phyloP scores from a whole-genome alignment of 495 filamentous ascomycete species.

The Annulohypoxylon bovei region DNA sequence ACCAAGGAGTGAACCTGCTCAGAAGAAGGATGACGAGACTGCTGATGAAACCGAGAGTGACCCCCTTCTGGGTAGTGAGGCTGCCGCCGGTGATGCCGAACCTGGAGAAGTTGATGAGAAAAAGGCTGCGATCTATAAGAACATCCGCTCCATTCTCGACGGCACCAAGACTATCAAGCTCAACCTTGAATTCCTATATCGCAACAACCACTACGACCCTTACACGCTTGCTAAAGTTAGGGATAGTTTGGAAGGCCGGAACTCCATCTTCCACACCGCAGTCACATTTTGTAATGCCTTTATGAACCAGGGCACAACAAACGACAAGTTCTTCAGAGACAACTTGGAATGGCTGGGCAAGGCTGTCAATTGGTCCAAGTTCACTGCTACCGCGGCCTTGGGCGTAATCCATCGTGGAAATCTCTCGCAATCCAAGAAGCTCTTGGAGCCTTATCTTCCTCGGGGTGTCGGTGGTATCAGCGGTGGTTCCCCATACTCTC shows the following conservation, averaged over 20 bases:
- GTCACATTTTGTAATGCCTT: constrained; percentile 98
- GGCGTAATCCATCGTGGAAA: constrained; percentile 98
- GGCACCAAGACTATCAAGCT: constrained; percentile 92
- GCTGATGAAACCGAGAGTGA: constrained; percentile 60
- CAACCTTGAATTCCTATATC: constrained; percentile 94
- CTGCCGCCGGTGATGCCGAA: constrained; percentile 42
- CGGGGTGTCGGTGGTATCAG: constrained; percentile 70
- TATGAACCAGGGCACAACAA: constrained; percentile 99
- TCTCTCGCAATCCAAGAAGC: constrained; percentile 87
- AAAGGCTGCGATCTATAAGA: constrained; percentile 70
- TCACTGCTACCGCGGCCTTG: constrained; percentile 95
- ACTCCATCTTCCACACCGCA: constrained; percentile 97
- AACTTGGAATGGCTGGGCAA: constrained; percentile 99
- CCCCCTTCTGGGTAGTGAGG: constrained; percentile 51
- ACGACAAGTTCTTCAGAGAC: constrained; percentile 96
- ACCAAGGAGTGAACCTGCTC: constrained; percentile 64
- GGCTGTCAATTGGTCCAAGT: constrained; percentile 99
- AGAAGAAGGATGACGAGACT: constrained; percentile 60
- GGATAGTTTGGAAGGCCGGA: constrained; percentile 92
- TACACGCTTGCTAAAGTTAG: constrained; percentile 94
- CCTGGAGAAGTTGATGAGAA: constrained; percentile 58
- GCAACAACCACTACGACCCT: constrained; percentile 85
- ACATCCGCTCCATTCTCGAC: constrained; percentile 85
- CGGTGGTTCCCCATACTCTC: constrained; percentile 88
- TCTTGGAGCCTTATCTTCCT: constrained; percentile 94